Percentiles rank a stretch among this genome's conserved stretches.
Conservation (phyloP, 2,329 filamentous ascomycete genomes). For the Grosmannia clavigera region DNA sequence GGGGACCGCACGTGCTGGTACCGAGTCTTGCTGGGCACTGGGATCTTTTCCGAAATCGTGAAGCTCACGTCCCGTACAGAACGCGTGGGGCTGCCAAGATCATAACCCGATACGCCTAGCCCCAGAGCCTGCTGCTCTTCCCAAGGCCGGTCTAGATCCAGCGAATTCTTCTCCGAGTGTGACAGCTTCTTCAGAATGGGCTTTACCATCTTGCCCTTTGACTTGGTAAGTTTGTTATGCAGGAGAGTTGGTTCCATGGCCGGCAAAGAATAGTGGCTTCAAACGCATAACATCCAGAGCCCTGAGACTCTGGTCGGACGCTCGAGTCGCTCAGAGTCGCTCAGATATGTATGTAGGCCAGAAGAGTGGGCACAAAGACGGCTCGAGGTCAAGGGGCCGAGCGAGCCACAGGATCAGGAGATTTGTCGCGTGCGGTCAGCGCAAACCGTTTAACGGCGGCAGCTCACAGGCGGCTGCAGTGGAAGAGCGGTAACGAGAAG, state of each 20-base stretch:
- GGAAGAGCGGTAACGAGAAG: neutral
- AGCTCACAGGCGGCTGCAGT: constrained; percentile 1
- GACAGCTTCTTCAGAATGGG: constrained; percentile 50
- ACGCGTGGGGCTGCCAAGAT: constrained; percentile 14
- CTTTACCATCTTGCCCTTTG: constrained; percentile 39
- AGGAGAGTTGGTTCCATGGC: constrained; percentile 15
- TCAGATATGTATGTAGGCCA: neutral
- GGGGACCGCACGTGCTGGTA: constrained; percentile 46
- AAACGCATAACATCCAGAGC: neutral
- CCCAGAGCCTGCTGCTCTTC: constrained; percentile 37
- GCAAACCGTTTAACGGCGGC: neutral
- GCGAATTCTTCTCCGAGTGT: constrained; percentile 48
- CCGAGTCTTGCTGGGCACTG: constrained; percentile 18
- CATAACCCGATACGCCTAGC: constrained; percentile 22
- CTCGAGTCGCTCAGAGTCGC: too few relatives aligned
- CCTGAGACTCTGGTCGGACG: neutral
- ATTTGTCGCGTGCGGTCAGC: neutral
- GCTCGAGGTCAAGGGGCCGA: neutral
- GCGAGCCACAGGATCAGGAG: neutral
- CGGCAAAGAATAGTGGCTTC: constrained; percentile 9
- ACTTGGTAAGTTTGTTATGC: constrained; percentile 30
- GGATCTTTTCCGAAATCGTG: constrained; percentile 16
- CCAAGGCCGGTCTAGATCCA: constrained; percentile 49
- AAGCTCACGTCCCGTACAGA: constrained; percentile 34
- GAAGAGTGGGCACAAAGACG: neutral